Base-by-base conservation (phyloP, 2,329 filamentous ascomycete genomes). In the Nemania bipapillata region DNA sequence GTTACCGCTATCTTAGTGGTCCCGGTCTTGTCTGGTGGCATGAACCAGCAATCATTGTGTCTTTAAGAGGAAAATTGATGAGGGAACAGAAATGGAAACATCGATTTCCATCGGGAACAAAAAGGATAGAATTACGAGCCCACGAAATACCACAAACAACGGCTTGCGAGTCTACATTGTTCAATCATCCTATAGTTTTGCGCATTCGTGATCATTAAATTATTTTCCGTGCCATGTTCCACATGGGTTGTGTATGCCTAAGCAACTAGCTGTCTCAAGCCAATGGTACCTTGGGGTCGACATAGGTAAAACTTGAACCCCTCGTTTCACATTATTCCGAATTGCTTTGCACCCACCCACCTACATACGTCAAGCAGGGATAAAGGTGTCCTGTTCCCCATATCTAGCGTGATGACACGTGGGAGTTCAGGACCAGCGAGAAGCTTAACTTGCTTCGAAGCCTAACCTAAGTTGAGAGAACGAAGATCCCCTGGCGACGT, bases 41-140 rank as follows among this genome's bases (percentile, higher is more conserved):
- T 4, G 32, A 32, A 12, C 54, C 52, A 57, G 45, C 53, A 58
- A 68, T 61, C 65, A 68, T 70, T 24, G 30, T 65, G 61, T 57
- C 53, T 61, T 68, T 64, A 26, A 49, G 32, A 49, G 30, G 47
- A 30, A 67, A 53, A 32, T 35, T 20, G 28, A 22, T 7, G 32
- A 8, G 52, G 28, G 17, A 37, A 37, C n/a, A 37, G 5, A 35
- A 11, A 54, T 20, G 55, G 61, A 53, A 64, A 55, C 47, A 28
- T 50, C 45, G 37, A 42, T 60, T 65, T 28, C 47, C 49, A 42
- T 32, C 9, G 32, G 67, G 62, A 65, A 35, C 53, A 53, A 57
- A 69, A 65, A 64, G 61, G 66, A 70, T 69, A 69, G 63, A 70
- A 63, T 71, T 49, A 71, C 63, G 69, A 71, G 66, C 60, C 52